Evolutionary conservation across 352 stramenopile species (phyloP).

Genomic region (Phytophthora crassamura): DNA sequence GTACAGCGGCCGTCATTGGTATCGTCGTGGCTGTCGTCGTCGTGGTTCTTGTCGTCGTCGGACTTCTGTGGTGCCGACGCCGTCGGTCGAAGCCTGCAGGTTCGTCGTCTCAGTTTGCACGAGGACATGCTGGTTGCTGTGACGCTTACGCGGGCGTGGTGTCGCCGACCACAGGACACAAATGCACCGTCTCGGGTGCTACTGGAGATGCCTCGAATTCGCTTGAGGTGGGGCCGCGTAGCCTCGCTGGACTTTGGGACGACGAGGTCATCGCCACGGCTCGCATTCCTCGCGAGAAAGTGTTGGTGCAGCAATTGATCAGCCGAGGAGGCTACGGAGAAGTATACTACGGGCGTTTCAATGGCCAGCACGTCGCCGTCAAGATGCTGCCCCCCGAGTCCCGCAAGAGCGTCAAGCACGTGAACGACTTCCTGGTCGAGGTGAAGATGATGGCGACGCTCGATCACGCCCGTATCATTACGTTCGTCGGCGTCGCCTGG

Average conservation of each 20-base stretch:
- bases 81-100: not conserved
- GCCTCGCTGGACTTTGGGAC: slow-evolving; percentile 16
- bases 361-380: slow-evolving; percentile 25
- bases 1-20: slow-evolving; percentile 6
- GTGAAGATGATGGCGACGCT: slow-evolving; percentile 35
- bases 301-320: slow-evolving; percentile 23
- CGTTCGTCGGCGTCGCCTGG: slow-evolving; percentile 50
- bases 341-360: slow-evolving; percentile 24
- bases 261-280: slow-evolving; percentile 25
- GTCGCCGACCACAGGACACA: slow-evolving; percentile 3
- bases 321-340: slow-evolving; percentile 28
- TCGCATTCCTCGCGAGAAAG: slow-evolving; percentile 27
- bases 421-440: slow-evolving; percentile 19
- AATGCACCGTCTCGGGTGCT: not conserved
- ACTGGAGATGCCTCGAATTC: not conserved
- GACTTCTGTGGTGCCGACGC: slow-evolving; percentile 5
- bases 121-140: not conserved
- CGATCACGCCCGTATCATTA: slow-evolving; percentile 41
- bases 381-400: slow-evolving; percentile 25
- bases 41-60: slow-evolving; percentile 1
- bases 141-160: not conserved
- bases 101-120: not conserved
- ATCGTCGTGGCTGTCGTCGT: slow-evolving; percentile 15
- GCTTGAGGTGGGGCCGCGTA: not conserved
- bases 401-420: not conserved